phyloP scores from a whole-genome alignment of 441 rosid species.

The Corymbia citriodora region DNA sequence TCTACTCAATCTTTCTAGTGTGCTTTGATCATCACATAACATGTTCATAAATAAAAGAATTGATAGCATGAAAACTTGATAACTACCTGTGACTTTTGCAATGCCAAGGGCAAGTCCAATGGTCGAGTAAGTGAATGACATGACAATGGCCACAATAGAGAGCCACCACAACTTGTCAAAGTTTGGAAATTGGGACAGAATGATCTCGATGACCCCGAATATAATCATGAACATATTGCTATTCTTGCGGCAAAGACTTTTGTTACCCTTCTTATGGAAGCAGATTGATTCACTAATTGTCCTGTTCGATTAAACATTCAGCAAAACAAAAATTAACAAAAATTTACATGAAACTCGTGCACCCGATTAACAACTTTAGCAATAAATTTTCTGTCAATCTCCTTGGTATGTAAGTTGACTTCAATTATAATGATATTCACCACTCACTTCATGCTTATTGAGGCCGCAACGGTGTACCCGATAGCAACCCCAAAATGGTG shows the following conservation, averaged over 20 bases:
- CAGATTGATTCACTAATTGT: background rate
- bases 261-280: background rate
- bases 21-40: too few relatives aligned
- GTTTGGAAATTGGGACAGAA: constrained; percentile 1
- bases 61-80: background rate
- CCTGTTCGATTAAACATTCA: background rate
- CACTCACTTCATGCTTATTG: constrained; percentile 10
- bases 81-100: background rate
- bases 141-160: background rate
- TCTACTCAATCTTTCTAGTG: accelerated
- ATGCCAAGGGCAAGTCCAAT: constrained; percentile 4
- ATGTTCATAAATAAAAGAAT: background rate
- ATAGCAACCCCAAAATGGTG: constrained; percentile 7
- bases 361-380: background rate
- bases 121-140: constrained; percentile 1
- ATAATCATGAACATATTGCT: background rate
- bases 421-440: background rate
- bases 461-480: background rate
- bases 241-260: background rate
- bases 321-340: background rate
- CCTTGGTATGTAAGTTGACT: background rate
- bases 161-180: constrained; percentile 6
- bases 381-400: background rate
- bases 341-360: accelerated
- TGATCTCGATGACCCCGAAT: background rate